Evolutionary conservation across 1,284 basidiomycete genomes (phyloP), one percentile per base, ranked within the genome.

Genomic region (Puccinia coronata): DNA sequence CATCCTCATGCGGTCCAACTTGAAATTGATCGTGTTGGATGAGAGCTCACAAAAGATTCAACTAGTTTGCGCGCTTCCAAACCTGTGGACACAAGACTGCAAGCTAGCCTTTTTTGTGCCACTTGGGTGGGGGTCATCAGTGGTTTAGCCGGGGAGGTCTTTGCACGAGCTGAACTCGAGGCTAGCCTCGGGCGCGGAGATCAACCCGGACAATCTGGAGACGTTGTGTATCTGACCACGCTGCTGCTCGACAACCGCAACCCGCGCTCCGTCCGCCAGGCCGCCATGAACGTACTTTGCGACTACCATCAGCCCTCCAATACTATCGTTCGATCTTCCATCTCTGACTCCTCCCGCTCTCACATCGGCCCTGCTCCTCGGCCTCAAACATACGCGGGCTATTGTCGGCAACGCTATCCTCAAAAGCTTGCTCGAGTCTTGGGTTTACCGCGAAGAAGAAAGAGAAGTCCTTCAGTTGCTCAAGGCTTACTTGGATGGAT

Each of bases 381-480:
- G 55, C 16, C 55, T 81, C 31, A 81, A 69, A 34, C 71, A 81
- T 28, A 63, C 71, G 11, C 70, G 79, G 4, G 57, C 79, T 11
- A 74, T 81, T 36, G 71, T 81, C 43, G 79, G 79, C 8, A 81
- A 41, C n/a, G 43, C 71, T 1, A 74, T 81, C 61, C 53, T 81
- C 31, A 73, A 69, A 43, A 34, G 71, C 16, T 39, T 81, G 23
- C 47, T 81, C n/a, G 79, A 81, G 18, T 47, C 63, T 53, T 81
- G 79, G 79, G 79, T 69, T 28, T 72, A 74, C 28, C 70, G 79
- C 6, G 79, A 81, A 47, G 79, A 81, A 57, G 79, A 81, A 53
- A 43, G 79, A 39, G 79, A 81, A 36, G 79, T 81, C 20, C 59
- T 81, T 36, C 79, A 81, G 9, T 23, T 81, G 31, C 72, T 81